These are phyloP conservation scores for Marasmius sp. DNA, from an alignment of 1,284 basidiomycete species.

Conservation along the genomic window DNA sequence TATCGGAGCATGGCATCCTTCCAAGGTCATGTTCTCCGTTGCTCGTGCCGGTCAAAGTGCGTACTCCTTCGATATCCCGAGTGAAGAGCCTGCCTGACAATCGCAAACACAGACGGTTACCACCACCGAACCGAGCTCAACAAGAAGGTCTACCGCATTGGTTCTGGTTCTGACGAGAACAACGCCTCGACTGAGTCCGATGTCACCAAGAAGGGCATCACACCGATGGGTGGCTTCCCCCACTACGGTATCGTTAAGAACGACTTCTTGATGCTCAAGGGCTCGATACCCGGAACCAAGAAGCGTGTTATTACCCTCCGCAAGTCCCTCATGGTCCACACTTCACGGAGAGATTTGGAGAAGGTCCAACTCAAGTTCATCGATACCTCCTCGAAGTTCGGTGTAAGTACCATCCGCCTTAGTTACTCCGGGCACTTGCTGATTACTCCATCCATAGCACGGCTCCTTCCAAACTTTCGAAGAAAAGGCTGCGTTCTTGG, in stretches of 20 bases:
- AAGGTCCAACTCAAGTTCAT: constrained; percentile 99
- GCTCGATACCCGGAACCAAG: constrained; percentile 92
- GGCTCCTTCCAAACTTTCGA: constrained; percentile 94
- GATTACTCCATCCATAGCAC: constrained; percentile 51
- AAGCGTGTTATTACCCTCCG: constrained; percentile 96
- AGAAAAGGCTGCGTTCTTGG: constrained; percentile 95
- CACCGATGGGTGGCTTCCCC: constrained; percentile 98
- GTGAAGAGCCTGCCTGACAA: background rate
- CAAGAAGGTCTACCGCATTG: constrained; percentile 99
- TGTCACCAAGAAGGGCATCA: constrained; percentile 93
- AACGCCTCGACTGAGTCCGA: constrained; percentile 95
- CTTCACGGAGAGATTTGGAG: constrained; percentile 88
- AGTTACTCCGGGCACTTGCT: constrained; percentile 3
- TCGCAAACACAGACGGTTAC: constrained; percentile 76
- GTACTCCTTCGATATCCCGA: constrained; percentile 25
- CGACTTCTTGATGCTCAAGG: constrained; percentile 97
- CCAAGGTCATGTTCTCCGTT: constrained; percentile 99
- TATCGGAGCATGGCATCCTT: constrained; percentile 99
- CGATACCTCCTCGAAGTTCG: constrained; percentile 96
- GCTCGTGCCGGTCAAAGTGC: constrained; percentile 98
- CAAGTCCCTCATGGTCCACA: constrained; percentile 87
- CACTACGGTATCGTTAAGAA: constrained; percentile 99
- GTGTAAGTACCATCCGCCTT: constrained; percentile 48
- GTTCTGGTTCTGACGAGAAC: constrained; percentile 74
- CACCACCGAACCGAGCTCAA: constrained; percentile 98